A percentile compares a stretch with the other conserved stretches of the same genome.
These are phyloP conservation scores for Acanthamoeba pearcei DNA, from an alignment of 208 protist species.

Conservation along the genomic window DNA sequence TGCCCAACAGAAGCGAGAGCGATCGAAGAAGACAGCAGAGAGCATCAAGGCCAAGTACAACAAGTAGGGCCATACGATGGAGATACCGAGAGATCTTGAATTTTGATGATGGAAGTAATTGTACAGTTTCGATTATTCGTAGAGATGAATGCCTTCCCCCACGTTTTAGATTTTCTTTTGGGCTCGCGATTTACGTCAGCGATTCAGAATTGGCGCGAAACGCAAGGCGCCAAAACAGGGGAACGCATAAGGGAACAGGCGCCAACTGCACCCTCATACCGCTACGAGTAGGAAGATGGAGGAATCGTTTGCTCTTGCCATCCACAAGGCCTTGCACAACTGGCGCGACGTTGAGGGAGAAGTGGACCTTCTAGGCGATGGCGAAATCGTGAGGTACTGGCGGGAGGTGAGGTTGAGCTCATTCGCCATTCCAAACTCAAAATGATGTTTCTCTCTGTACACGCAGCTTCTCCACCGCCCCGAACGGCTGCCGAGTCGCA, in stretches of 20 bases:
- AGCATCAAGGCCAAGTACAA: conserved; percentile 31
- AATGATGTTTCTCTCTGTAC: background rate
- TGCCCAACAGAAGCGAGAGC: background rate
- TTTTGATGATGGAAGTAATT: background rate
- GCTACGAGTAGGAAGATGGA: background rate
- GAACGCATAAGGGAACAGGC: background rate
- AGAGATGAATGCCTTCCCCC: background rate
- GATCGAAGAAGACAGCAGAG: background rate
- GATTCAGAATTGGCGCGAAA: background rate
- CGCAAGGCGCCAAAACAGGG: background rate
- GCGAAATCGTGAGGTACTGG: conserved; percentile 2
- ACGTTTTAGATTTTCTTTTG: background rate
- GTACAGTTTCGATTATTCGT: background rate
- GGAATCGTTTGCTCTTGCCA: conserved; percentile 8
- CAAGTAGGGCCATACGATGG: background rate
- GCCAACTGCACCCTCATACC: background rate
- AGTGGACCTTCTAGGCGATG: background rate
- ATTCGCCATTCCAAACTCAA: background rate
- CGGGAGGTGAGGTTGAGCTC: background rate
- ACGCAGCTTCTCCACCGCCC: background rate
- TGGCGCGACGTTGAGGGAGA: background rate
- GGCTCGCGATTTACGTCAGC: no score
- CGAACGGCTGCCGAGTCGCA: background rate
- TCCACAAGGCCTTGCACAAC: conserved; percentile 34
- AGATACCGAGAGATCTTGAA: background rate